phyloP scores from a whole-genome alignment of 352 stramenopile species.

The Pythium apleroticum region DNA sequence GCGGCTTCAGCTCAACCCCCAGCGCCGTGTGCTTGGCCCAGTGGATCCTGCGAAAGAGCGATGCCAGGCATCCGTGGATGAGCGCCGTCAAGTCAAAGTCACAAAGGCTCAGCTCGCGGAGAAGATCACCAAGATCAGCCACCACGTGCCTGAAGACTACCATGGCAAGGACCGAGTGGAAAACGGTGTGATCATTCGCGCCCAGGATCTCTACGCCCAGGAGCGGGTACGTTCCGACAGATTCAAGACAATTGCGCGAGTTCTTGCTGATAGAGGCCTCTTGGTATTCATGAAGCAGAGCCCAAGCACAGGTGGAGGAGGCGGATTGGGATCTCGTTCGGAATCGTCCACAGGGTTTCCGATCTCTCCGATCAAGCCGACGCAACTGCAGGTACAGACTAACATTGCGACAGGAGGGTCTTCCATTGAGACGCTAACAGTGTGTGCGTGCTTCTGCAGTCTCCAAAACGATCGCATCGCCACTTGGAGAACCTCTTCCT shows the following conservation, averaged over 20 bases:
- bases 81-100: constrained; percentile 29
- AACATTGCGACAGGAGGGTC: no score
- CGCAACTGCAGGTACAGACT: constrained; percentile 23
- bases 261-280: background rate
- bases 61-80: constrained; percentile 37
- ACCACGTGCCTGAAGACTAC: constrained; percentile 35
- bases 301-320: background rate
- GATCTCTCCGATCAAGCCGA: constrained; percentile 51
- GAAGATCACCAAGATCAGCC: constrained; percentile 47
- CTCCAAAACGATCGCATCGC: constrained; percentile 23
- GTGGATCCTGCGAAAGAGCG: constrained; percentile 52
- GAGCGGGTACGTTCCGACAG: constrained; percentile 33
- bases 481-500: constrained; percentile 46
- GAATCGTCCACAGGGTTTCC: constrained; percentile 27
- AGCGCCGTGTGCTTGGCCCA: constrained; percentile 35
- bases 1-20: constrained; percentile 39
- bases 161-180: constrained; percentile 22
- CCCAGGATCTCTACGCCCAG: constrained; percentile 40
- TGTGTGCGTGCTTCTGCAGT: constrained; percentile 14
- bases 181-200: constrained; percentile 28
- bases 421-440: background rate
- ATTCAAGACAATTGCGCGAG: background rate
- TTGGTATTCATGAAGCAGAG: background rate
- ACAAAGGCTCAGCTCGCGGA: constrained; percentile 40
- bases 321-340: background rate